Base-by-base conservation (phyloP, 2,329 filamentous ascomycete genomes). In the Botryotinia globosa region DNA sequence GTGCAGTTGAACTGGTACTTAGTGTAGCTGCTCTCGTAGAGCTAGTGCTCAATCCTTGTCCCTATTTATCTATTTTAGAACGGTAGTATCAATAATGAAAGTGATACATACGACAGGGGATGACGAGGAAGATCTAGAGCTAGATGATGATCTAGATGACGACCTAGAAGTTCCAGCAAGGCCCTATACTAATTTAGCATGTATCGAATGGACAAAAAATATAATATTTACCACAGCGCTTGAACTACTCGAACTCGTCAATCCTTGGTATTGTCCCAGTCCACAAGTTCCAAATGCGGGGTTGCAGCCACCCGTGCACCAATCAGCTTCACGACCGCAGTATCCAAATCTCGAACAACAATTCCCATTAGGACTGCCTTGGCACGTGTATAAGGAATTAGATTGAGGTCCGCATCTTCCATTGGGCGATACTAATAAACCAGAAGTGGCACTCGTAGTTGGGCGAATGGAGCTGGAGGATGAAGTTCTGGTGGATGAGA, bases 291-390 rank as follows among this genome's bases (percentile, higher is more conserved):
- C 66, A 69, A 42, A 69, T 12, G 25, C 12, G 29, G 48, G 51
- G n/a, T 59, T 39, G 25, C 66, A 59, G 14, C 66, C 66, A 25
- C 10, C n/a, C 4, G 10, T 51, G 32, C 66, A 69, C 48, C 34
- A 59, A 14, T 59, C 66, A 22, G 25, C 25, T 69, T 20, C 39
- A 59, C 6, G 22, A 32, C 51, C 66, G 22, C 66, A 69, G 6
- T 9, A 39, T 39, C 66, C 66, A 42, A 56, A 42, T 34, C 66
- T 44, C n/a, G 51, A 69, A n/a, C 66, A 59, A 59, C 66, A 69
- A 34, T 42, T 59, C 32, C 66, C 66, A 29, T 59, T 37, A 1
- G 29, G 7, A 25, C 66, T 69, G 25, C 51, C 66, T 44, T 59
- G 34, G 32, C 66, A 69, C 18, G 66, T 69, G 10, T 51, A 66